Evolutionary conservation across 306 rosid genomes (phyloP), one percentile per base, ranked within the genome.

Genomic region (cucumber (Cucumis sativus)): DNA sequence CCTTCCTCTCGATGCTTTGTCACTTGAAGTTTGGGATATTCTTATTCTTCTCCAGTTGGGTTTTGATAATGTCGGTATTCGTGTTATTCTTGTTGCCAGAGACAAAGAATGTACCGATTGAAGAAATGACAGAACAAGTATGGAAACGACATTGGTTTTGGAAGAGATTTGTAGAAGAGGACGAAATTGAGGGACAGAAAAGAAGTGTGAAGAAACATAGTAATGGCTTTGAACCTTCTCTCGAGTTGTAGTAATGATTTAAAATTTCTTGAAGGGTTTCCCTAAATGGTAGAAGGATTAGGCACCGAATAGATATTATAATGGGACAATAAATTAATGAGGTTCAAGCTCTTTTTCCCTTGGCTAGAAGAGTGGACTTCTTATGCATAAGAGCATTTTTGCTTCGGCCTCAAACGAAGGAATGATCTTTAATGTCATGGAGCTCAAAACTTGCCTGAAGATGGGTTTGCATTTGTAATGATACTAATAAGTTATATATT

Each of bases 71-170:
- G 96, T 51, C 82, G 0, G 0, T 81, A 9, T 88, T 86, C 75
- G 83, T 85, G 0, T 0, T 83, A 3, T 86, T 89, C 25, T 72
- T 89, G 0, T 71, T 89, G 39, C 90, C 94, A 0, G 91, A 89
- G 83, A 89, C 90, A 1, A 89, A 87, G 83, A 71, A 67, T 47
- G 14, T 89, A 0, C 89, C 93, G 0, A 86, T 90, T 56, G 91
- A 90, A 80, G 94, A 90, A 17, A 88, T 90, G 88, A 64, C 78
- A 1, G 87, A 89, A 0, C 81, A 40, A 72, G 89, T 89, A 0
- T 87, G 89, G 91, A 79, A 72, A 57, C 74, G 80, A 0, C 93
- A 89, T n/a, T 86, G 91, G 91, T 84, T 82, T 59, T 89, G 91
- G 91, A 89, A 59, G 88, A 81, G 47, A 4, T 89, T 1, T 52